These are phyloP conservation scores for Inonotus hispidus DNA, from an alignment of 1,284 basidiomycete species.

Conservation along the genomic window DNA sequence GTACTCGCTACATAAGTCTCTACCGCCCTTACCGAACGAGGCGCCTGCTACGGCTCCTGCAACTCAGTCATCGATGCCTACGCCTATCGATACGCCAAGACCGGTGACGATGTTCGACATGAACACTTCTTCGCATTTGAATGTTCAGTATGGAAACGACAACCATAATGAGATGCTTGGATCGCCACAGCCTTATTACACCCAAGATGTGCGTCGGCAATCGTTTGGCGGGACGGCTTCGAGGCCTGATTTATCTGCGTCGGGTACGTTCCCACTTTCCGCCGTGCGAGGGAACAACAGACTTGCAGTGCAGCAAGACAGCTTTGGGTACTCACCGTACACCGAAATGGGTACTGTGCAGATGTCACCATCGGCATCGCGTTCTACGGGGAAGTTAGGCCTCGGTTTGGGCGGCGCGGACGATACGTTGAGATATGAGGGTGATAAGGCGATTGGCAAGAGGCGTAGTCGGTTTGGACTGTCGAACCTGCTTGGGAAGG, in stretches of 20 bases:
- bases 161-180: conserved; percentile 28
- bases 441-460: conserved; percentile 39
- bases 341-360: conserved; percentile 32
- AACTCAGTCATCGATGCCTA: conserved; percentile 23
- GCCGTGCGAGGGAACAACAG: conserved; percentile 25
- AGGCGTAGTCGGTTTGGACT: conserved; percentile 68
- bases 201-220: conserved; percentile 55
- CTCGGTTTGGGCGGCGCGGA: conserved; percentile 27
- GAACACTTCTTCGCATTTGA: conserved; percentile 44
- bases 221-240: conserved; percentile 66
- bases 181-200: conserved; percentile 62
- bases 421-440: neutral
- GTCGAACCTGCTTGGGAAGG: conserved; percentile 54
- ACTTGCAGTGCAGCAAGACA: conserved; percentile 11
- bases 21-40: conserved; percentile 71
- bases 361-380: conserved; percentile 30
- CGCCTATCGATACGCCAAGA: conserved; percentile 36
- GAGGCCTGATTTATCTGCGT: conserved; percentile 46
- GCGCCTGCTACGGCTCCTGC: conserved; percentile 28
- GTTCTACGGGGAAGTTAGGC: conserved; percentile 54
- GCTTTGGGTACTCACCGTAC: conserved; percentile 27
- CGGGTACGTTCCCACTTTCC: conserved; percentile 35
- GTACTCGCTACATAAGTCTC: conserved; percentile 61
- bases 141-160: conserved; percentile 28
- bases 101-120: conserved; percentile 64